A percentile compares a stretch with the other conserved stretches of the same genome.
Evolutionary conservation across 371 early-diverging fungal genomes (phyloP).

Genomic region (Fennellomyces sp.): DNA sequence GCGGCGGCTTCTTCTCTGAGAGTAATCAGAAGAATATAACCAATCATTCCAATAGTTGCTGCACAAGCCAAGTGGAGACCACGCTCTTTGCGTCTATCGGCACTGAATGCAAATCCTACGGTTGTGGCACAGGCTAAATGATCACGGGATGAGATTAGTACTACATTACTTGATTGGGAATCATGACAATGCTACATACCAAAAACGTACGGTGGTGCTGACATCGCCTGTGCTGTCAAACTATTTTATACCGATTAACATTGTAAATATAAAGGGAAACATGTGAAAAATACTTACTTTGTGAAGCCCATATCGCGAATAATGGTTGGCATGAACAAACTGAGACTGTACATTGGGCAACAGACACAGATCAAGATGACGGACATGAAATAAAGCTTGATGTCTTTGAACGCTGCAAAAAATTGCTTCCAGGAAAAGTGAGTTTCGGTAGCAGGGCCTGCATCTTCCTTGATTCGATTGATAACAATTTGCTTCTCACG

Average conservation of each 20-base stretch:
- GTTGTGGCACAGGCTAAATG: slow-evolving; percentile 57
- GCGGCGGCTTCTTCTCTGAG: slow-evolving; percentile 13
- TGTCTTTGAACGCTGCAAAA: slow-evolving; percentile 53
- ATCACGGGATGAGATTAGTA: too few species aligned
- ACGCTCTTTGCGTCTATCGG: slow-evolving; percentile 64
- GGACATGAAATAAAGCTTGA: slow-evolving; percentile 56
- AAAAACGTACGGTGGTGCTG: slow-evolving; percentile 15
- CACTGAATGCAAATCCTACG: slow-evolving; percentile 56
- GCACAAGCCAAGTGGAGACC: slow-evolving; percentile 67
- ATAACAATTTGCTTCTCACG: slow-evolving; percentile 58
- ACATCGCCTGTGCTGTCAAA: slow-evolving; percentile 52
- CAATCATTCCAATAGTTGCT: slow-evolving; percentile 62
- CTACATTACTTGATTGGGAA: too few species aligned
- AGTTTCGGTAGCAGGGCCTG: slow-evolving; percentile 60
- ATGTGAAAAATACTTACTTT: too few species aligned
- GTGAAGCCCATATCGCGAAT: slow-evolving; percentile 70
- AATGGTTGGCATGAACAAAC: slow-evolving; percentile 73
- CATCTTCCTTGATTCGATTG: slow-evolving; percentile 59
- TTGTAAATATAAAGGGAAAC: too few species aligned
- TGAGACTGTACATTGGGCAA: slow-evolving; percentile 60
- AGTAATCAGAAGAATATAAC: slow-evolving; percentile 63
- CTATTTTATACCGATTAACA: too few species aligned
- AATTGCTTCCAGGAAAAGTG: slow-evolving; percentile 65
- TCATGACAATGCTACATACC: too few species aligned
- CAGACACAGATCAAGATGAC: slow-evolving; percentile 56